These are phyloP conservation scores for Luzula sylvatica DNA, from an alignment of 176 grass and related monocot species.

Conservation along the genomic window DNA sequence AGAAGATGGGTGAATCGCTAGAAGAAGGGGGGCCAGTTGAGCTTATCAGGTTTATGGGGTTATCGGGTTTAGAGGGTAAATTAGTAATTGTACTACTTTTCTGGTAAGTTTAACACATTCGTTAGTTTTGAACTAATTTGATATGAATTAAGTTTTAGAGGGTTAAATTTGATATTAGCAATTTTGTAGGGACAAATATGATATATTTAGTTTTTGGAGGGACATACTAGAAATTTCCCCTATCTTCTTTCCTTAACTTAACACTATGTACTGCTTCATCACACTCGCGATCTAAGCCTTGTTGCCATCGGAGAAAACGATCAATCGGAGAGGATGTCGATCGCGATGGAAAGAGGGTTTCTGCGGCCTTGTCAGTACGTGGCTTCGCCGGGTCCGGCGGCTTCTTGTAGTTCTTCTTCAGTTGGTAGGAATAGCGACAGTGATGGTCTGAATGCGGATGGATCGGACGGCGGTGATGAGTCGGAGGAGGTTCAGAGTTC, in stretches of 20 bases:
- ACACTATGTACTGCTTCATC: neutral
- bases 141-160: too few relatives aligned
- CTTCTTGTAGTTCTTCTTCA: constrained; percentile 44
- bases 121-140: too few relatives aligned
- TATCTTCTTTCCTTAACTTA: neutral
- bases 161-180: too few relatives aligned
- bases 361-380: constrained; percentile 31
- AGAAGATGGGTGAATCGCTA: too few relatives aligned
- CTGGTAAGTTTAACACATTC: too few relatives aligned
- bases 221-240: too few relatives aligned
- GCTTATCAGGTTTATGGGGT: too few relatives aligned
- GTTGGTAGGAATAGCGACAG: constrained; percentile 51
- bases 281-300: constrained; percentile 6
- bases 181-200: too few relatives aligned
- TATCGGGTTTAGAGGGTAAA: too few relatives aligned
- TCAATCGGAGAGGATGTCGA: constrained; percentile 48
- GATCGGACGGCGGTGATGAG: constrained; percentile 56
- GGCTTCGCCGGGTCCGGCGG: constrained; percentile 27
- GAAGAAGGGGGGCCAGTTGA: too few relatives aligned
- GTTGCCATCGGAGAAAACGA: constrained; percentile 11
- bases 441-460: constrained; percentile 31
- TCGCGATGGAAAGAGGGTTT: constrained; percentile 38
- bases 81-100: too few relatives aligned
- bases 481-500: constrained; percentile 90
- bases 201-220: too few relatives aligned